Percentiles rank a stretch among this genome's conserved stretches.
These are phyloP conservation scores for Crucibulum laeve DNA, from an alignment of 768 basidiomycete genomes.

Conservation along the genomic window DNA sequence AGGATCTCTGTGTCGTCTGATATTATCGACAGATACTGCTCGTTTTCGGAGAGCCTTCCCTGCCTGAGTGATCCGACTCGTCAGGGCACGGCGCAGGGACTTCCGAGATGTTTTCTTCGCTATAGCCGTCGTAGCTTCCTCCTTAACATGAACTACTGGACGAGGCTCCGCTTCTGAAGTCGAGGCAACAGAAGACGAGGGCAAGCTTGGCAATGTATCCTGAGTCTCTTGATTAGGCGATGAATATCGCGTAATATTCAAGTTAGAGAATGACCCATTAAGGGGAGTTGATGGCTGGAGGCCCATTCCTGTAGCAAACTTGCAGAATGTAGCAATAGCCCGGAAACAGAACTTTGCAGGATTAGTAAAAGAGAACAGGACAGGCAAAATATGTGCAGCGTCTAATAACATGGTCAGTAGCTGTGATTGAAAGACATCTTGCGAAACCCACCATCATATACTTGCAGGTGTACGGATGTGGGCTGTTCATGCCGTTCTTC, in stretches of 20 bases:
- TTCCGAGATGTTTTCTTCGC: slow-evolving; percentile 6
- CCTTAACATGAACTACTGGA: no score
- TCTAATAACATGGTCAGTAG: slow-evolving; percentile 35
- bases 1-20: neutral
- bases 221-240: no score
- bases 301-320: slow-evolving; percentile 54
- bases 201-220: no score
- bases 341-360: slow-evolving; percentile 80
- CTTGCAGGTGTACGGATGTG: slow-evolving; percentile 87
- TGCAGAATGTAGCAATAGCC: slow-evolving; percentile 68
- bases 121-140: neutral
- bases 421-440: slow-evolving; percentile 5
- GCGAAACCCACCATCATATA: slow-evolving; percentile 74
- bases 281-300: no score
- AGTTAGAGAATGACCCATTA: no score
- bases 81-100: slow-evolving; percentile 18
- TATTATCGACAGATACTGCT: slow-evolving; percentile 3
- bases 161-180: neutral
- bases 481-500: slow-evolving; percentile 44
- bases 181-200: neutral
- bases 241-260: no score
- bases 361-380: slow-evolving; percentile 72
- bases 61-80: slow-evolving; percentile 11
- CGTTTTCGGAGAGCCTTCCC: slow-evolving; percentile 9
- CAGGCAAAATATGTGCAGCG: slow-evolving; percentile 67